These are phyloP conservation scores for Aspergillus ostianus DNA, from an alignment of 495 filamentous ascomycete species.

Conservation along the genomic window DNA sequence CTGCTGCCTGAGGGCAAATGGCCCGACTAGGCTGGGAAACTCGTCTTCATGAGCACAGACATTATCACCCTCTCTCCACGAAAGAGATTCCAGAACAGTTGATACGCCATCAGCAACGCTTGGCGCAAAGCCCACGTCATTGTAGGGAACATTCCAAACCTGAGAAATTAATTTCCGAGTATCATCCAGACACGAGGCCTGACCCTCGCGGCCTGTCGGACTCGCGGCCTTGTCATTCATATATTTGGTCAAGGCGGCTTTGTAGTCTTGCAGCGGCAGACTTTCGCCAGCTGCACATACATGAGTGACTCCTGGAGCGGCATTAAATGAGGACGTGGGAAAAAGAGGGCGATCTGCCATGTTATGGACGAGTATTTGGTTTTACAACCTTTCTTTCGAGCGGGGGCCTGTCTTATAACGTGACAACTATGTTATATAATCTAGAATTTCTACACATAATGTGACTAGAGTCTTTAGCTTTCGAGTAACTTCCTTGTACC, in stretches of 20 bases:
- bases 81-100: neutral
- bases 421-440: too few species aligned
- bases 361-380: too few species aligned
- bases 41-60: constrained; percentile 6
- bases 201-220: neutral
- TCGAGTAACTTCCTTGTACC: too few species aligned
- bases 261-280: too few species aligned
- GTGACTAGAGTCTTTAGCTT: too few species aligned
- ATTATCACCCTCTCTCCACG: constrained; percentile 5
- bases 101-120: constrained; percentile 6
- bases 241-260: neutral
- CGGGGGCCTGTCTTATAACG: too few species aligned
- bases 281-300: too few species aligned
- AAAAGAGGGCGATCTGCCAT: too few species aligned
- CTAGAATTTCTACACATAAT: too few species aligned
- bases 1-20: neutral
- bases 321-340: too few species aligned
- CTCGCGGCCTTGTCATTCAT: neutral
- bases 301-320: too few species aligned
- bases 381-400: too few species aligned
- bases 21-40: constrained; percentile 9
- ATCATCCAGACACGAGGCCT: neutral
- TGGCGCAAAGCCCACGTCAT: constrained; percentile 1
- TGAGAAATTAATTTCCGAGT: neutral
- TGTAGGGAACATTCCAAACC: neutral